Evolutionary conservation across 441 rosid genomes (phyloP).

Genomic region (Iberis amara): DNA sequence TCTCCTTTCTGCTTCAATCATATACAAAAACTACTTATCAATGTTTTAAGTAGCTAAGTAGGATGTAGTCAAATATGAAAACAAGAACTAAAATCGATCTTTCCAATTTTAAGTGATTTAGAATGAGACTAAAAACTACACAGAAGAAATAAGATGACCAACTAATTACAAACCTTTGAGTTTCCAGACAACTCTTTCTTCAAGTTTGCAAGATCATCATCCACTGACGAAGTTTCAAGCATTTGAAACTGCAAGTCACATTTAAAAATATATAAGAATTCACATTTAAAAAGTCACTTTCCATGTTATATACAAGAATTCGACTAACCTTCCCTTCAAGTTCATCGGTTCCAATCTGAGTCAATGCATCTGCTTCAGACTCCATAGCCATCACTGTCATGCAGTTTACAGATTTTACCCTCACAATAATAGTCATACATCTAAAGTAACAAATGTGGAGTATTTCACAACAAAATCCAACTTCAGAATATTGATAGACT

Average conservation of each 20-base stretch:
- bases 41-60: not conserved
- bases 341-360: constrained; percentile 44
- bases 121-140: not conserved
- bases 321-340: constrained; percentile 42
- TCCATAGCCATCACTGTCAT: constrained; percentile 49
- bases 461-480: not conserved
- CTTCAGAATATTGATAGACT: constrained; percentile 1
- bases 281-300: no score
- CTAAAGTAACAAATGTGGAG: not conserved
- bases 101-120: not conserved
- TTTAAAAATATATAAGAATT: no score
- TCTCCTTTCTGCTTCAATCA: constrained; percentile 41
- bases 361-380: constrained; percentile 46
- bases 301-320: constrained; percentile 1
- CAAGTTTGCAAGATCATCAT: constrained; percentile 45
- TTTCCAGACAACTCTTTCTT: constrained; percentile 43
- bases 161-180: constrained; percentile 36
- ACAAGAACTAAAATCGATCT: not conserved
- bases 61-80: not conserved
- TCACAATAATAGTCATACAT: not conserved
- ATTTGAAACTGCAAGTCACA: constrained; percentile 39
- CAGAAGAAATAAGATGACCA: not conserved
- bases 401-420: constrained; percentile 13
- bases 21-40: no score
- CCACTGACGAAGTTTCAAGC: constrained; percentile 46